Conservation (phyloP, 495 filamentous ascomycete genomes). For the Neurospora sp. region DNA sequence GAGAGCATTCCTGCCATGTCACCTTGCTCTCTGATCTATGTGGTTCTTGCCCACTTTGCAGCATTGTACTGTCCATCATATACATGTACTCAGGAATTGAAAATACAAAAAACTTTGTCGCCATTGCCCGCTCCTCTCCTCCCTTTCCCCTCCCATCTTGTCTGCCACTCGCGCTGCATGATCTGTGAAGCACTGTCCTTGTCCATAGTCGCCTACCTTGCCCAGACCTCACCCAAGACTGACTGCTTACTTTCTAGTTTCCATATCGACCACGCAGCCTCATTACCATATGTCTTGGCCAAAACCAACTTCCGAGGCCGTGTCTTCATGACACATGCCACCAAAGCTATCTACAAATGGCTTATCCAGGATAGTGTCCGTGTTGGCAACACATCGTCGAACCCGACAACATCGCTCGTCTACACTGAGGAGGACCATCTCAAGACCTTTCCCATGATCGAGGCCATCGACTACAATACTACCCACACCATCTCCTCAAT, state of each 20-base stretch:
- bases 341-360: constrained; percentile 99
- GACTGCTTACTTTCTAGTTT: constrained; percentile 50
- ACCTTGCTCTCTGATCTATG: not conserved
- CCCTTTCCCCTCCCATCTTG: constrained; percentile 7
- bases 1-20: not conserved
- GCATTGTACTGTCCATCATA: constrained; percentile 16
- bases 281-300: constrained; percentile 89
- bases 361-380: constrained; percentile 92
- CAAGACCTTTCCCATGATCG: constrained; percentile 82
- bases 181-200: constrained; percentile 4
- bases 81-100: constrained; percentile 24
- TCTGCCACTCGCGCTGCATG: constrained; percentile 8
- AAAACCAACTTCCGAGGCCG: constrained; percentile 96
- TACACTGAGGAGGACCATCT: constrained; percentile 94
- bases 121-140: constrained; percentile 17
- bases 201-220: not conserved
- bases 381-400: constrained; percentile 70
- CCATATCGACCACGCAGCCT: constrained; percentile 93
- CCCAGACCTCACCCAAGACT: constrained; percentile 10
- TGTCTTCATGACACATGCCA: constrained; percentile 98
- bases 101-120: constrained; percentile 26
- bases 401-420: constrained; percentile 60
- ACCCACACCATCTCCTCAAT: constrained; percentile 95
- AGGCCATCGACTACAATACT: constrained; percentile 96
- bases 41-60: constrained; percentile 3